Conservation (phyloP, 495 filamentous ascomycete genomes). For the Penicillium mononematosum region DNA sequence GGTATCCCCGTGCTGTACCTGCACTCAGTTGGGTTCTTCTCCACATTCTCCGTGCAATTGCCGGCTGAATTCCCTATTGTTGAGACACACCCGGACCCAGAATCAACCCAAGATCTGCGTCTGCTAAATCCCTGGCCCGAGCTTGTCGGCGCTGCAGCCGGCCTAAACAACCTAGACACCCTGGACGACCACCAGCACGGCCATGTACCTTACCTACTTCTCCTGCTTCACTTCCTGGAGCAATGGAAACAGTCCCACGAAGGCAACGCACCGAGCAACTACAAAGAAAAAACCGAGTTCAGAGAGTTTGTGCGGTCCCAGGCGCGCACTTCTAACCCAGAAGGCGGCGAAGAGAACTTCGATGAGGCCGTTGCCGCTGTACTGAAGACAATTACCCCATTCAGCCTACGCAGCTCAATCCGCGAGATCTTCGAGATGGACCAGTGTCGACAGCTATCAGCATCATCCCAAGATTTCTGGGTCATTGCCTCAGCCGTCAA, state of each 20-base stretch:
- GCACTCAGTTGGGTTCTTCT: slow-evolving; percentile 86
- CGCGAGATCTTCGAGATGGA: slow-evolving; percentile 75
- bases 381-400: slow-evolving; percentile 72
- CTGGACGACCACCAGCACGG: slow-evolving; percentile 83
- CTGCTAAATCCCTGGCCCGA: slow-evolving; percentile 87
- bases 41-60: slow-evolving; percentile 74
- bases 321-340: slow-evolving; percentile 69
- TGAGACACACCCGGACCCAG: slow-evolving; percentile 91
- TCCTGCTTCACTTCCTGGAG: slow-evolving; percentile 83
- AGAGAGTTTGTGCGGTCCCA: slow-evolving; percentile 62
- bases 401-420: slow-evolving; percentile 63
- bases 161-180: slow-evolving; percentile 64
- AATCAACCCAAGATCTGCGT: slow-evolving; percentile 80
- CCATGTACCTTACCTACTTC: slow-evolving; percentile 83
- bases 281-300: slow-evolving; percentile 87
- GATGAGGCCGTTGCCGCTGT: slow-evolving; percentile 89
- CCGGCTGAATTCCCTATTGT: slow-evolving; percentile 85
- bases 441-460: slow-evolving; percentile 49
- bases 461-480: slow-evolving; percentile 69
- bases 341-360: slow-evolving; percentile 95
- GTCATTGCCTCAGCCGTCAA: slow-evolving; percentile 79
- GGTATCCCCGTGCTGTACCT: slow-evolving; percentile 77
- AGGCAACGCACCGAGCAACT: slow-evolving; percentile 66
- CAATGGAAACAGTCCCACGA: slow-evolving; percentile 75
- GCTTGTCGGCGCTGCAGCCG: slow-evolving; percentile 58